Base-by-base conservation (phyloP, 192 early-diverging fungal genomes). In the Entrophospora sp. region DNA sequence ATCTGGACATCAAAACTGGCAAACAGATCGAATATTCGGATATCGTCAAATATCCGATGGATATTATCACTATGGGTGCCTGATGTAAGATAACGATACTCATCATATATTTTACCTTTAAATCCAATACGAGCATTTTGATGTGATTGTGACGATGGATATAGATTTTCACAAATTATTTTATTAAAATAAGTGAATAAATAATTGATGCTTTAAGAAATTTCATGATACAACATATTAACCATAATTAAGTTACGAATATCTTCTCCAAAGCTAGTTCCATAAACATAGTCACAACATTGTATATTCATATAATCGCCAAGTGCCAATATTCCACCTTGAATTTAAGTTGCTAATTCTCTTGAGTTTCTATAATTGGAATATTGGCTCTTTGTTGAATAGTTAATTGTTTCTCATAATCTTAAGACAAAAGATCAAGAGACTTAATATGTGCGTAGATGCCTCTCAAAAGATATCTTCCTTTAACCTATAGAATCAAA, bases 221-320 rank as follows among this genome's bases (percentile, higher is more conserved):
- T 44, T 98, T 22, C 94, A 94, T 6, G 89, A 89, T 0, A 98
- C 93, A 22, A 98, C 85, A 65, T 98, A 94, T 61, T 89, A 87
- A 25, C 94, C 94, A 57, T 89, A 75, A 67, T 96, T 92, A n/a
- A 98, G 82, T 69, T 88, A 34, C 86, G 83, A 58, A 96, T 92
- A 66, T 98, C 96, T 72, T 97, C 93, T 46, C 90, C 87, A 72
- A 97, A 77, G 42, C 79, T 87, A 1, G 93, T 96, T 34, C 96
- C 96, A 69, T 94, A 94, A 61, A 97, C 93, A 67, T 93, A 96
- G 22, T 91, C 91, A 62, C 95, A 92, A 70, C 91, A 94, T 71
- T 96, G 91, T 2, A 96, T 89, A 70, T 88, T 92, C 96, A 98
- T 97, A 67, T 97, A 96, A 72, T 96, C 93, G 51, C 95, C 96